These are phyloP conservation scores for Candida peoriensis DNA, from an alignment of 805 yeast species.

Conservation along the genomic window DNA sequence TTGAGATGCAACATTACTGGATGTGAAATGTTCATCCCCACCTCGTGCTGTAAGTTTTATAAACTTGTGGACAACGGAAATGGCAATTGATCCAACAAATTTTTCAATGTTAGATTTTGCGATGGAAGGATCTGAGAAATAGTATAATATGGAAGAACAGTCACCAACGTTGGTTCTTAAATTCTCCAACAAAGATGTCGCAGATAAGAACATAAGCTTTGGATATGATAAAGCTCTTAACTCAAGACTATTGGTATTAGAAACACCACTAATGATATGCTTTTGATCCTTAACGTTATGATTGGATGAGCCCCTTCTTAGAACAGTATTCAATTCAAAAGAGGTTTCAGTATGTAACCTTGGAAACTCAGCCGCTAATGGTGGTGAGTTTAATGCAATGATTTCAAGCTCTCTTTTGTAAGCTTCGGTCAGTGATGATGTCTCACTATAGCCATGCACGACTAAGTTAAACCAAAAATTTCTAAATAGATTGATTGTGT, in stretches of 20 bases:
- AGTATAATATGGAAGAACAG: constrained; percentile 69
- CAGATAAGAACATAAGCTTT: constrained; percentile 81
- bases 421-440: constrained; percentile 47
- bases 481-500: constrained; percentile 57
- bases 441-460: constrained; percentile 78
- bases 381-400: constrained; percentile 85
- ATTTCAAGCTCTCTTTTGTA: constrained; percentile 47
- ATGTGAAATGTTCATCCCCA: constrained; percentile 50
- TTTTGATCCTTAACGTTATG: constrained; percentile 74
- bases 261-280: constrained; percentile 39
- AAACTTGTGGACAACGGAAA: constrained; percentile 52
- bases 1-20: constrained; percentile 60
- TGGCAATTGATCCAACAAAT: constrained; percentile 61
- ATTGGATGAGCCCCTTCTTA: constrained; percentile 85
- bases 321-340: constrained; percentile 83
- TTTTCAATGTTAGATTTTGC: constrained; percentile 63
- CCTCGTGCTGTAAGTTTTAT: constrained; percentile 42
- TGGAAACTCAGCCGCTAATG: constrained; percentile 75
- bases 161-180: constrained; percentile 76
- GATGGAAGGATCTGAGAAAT: constrained; percentile 84
- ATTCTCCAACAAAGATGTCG: constrained; percentile 73
- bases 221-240: constrained; percentile 58
- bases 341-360: constrained; percentile 87
- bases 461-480: constrained; percentile 94
- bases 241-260: constrained; percentile 43